Conservation (phyloP, 371 early-diverging fungal genomes). For the Batkoa obscura region DNA sequence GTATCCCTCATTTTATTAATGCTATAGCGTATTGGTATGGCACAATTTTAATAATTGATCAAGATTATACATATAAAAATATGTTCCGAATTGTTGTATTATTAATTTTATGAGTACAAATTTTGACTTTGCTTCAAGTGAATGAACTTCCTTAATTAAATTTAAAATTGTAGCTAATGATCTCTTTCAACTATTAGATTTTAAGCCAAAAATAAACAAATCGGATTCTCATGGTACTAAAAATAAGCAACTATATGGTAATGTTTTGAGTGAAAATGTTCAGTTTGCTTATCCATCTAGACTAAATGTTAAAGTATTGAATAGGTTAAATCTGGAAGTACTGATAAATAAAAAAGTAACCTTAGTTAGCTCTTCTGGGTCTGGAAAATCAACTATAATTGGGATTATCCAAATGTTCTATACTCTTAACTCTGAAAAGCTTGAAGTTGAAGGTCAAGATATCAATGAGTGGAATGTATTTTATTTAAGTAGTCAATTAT, state of each 20-base stretch:
- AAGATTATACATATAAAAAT: conserved; percentile 19
- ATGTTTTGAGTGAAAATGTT: conserved; percentile 49
- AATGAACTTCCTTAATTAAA: conserved; percentile 13
- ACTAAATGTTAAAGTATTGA: conserved; percentile 34
- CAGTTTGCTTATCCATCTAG: conserved; percentile 51
- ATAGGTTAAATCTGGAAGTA: conserved; percentile 25
- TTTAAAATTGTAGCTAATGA: conserved; percentile 45
- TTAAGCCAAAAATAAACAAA: conserved; percentile 16
- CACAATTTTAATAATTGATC: conserved; percentile 20
- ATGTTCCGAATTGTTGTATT: conserved; percentile 51
- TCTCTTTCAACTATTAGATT: conserved; percentile 56
- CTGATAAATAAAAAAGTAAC: conserved; percentile 20
- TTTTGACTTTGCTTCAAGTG: conserved; percentile 24
- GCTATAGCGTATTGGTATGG: conserved; percentile 26
- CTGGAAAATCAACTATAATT: conserved; percentile 42
- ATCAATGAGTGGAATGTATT: conserved; percentile 29
- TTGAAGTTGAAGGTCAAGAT: conserved; percentile 3
- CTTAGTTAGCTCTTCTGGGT: conserved; percentile 41
- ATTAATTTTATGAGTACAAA: conserved; percentile 44
- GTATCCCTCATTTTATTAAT: conserved; percentile 38
- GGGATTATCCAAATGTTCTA: conserved; percentile 23
- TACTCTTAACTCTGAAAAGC: not conserved
- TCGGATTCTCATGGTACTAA: conserved; percentile 36
- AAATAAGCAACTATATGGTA: conserved; percentile 23
- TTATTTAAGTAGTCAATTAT: conserved; percentile 25